Percentiles rank a stretch among this genome's conserved stretches.
phyloP scores from a whole-genome alignment of 805 yeast genomes.

The Candida corydali region DNA sequence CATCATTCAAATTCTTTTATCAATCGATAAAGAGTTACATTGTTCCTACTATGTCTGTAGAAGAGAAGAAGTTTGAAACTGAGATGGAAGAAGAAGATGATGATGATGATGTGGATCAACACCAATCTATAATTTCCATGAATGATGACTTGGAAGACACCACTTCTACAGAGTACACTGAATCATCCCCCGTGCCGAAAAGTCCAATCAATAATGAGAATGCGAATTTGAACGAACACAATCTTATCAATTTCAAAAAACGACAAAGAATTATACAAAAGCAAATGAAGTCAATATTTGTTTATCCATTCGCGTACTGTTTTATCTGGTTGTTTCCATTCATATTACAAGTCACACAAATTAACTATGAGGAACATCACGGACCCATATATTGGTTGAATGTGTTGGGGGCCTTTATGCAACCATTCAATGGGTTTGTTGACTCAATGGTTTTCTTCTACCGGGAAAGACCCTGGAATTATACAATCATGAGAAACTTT shows the following conservation, averaged over 20 bases:
- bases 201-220: constrained; percentile 1
- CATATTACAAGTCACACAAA: constrained; percentile 56
- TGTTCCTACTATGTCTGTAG: constrained; percentile 25
- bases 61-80: constrained; percentile 10
- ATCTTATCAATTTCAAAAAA: constrained; percentile 55
- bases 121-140: constrained; percentile 9
- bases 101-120: constrained; percentile 20
- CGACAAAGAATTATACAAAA: constrained; percentile 65
- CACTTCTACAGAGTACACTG: constrained; percentile 1
- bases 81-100: constrained; percentile 8
- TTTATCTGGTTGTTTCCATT: constrained; percentile 82
- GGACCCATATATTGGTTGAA: constrained; percentile 62
- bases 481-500: constrained; percentile 37
- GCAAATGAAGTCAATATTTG: constrained; percentile 74
- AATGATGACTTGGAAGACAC: constrained; percentile 11
- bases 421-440: constrained; percentile 75
- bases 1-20: constrained; percentile 28
- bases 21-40: constrained; percentile 17
- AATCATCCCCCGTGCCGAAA: constrained; percentile 6
- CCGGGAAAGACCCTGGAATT: constrained; percentile 77
- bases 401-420: constrained; percentile 67
- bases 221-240: constrained; percentile 52
- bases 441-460: constrained; percentile 72
- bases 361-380: constrained; percentile 41
- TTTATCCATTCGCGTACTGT: constrained; percentile 81